These are phyloP conservation scores for Phyllosticta citribraziliensis DNA, from an alignment of 2,329 filamentous ascomycete species.

Conservation along the genomic window DNA sequence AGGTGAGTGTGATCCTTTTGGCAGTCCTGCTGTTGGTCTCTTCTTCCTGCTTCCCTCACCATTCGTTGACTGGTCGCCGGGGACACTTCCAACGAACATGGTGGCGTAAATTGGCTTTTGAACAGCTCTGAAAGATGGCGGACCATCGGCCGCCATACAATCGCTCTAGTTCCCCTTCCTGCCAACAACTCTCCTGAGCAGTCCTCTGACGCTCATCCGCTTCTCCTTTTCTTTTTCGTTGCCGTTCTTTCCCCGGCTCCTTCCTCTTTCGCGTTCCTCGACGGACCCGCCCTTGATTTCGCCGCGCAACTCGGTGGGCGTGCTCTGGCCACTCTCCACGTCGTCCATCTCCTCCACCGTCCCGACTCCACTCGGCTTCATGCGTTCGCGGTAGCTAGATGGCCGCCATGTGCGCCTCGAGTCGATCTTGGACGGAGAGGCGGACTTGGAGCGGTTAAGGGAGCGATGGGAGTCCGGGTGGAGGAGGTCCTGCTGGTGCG, in stretches of 20 bases:
- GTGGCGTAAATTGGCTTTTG: not conserved
- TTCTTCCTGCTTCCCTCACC: not conserved
- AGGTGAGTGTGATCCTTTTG: no score
- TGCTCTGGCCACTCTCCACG: conserved; percentile 23
- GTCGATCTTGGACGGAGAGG: not conserved
- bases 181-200: conserved; percentile 7
- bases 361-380: conserved; percentile 23
- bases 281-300: conserved; percentile 18
- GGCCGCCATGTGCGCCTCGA: not conserved
- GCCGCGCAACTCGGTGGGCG: conserved; percentile 22
- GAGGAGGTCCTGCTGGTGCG: not conserved
- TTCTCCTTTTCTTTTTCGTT: conserved; percentile 4
- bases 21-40: no score
- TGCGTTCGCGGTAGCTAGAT: conserved; percentile 10
- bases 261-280: conserved; percentile 15
- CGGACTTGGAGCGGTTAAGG: not conserved
- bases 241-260: conserved; percentile 16
- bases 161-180: not conserved
- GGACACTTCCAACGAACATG: not conserved
- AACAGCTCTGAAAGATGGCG: not conserved
- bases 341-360: conserved; percentile 13
- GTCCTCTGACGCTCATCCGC: conserved; percentile 5
- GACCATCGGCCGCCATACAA: not conserved
- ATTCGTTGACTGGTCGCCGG: no score
- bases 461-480: not conserved